Evolutionary conservation across 2,329 filamentous ascomycete species (phyloP), one percentile per base, ranked within the genome.

Genomic region (Didymella sp.): DNA sequence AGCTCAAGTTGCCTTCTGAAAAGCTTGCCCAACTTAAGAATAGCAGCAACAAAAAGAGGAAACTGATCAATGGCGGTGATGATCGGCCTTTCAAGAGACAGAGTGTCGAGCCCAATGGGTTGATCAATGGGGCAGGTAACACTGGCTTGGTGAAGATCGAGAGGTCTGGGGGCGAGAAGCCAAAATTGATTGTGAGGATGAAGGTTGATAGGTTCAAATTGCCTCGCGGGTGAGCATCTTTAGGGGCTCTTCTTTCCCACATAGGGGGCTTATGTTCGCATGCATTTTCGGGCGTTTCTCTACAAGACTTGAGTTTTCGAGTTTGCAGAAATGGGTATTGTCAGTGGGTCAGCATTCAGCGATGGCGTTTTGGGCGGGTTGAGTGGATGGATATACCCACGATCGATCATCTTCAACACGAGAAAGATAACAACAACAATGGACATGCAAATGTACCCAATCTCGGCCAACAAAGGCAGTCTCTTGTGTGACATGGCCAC

Each of bases 11-110:
- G 27, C 33, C 66, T 3, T 55, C 70, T 38, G 64, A 41, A 31
- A 47, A 55, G 6, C 58, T 64, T 11, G 51, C 64, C 2, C 51
- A 45, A 3, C 60, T 68, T 28, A 42, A 56, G 11, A 60, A 41
- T 12, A 61, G 61, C 7, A 45, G 31, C 13, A 59, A 28, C 40
- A 69, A 60, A 50, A 69, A 69, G 49, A 67, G 71, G 28, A 74
- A 68, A 58, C 49, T 62, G 51, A 56, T 38, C 13, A 51, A 42
- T 12, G 43, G 49, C 21, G 59, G 66, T 8, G 64, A 66, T 3
- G 62, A 67, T n/a, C 42, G 67, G 9, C 66, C 71, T 3, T 51
- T 55, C 12, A 74, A 74, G 57, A 56, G 71, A 24, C 71, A 70
- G 50, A 71, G 70, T 48, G 51, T 63, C 2, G 70, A 72, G 38